phyloP scores from a whole-genome alignment of 495 filamentous ascomycete genomes.

The Penicillium daleae region DNA sequence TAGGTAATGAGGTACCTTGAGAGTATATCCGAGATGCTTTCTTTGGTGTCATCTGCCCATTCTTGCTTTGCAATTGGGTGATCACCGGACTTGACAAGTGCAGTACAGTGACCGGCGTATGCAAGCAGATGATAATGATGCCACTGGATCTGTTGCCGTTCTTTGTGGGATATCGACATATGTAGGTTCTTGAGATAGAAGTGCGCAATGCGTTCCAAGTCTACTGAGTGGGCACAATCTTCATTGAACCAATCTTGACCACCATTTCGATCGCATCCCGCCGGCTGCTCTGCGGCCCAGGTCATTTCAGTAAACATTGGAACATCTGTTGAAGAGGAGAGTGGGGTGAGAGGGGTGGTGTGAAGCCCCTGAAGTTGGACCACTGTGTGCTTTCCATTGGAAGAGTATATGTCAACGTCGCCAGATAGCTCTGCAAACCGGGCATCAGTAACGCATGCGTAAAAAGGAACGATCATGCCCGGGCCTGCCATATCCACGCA shows the following conservation, averaged over 20 bases:
- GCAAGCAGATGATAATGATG: conserved; percentile 22
- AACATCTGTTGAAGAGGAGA: conserved; percentile 24
- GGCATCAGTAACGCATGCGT: conserved; percentile 18
- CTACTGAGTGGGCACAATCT: conserved; percentile 1
- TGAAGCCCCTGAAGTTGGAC: conserved; percentile 34
- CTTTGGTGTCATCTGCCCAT: conserved; percentile 41
- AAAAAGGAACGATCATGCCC: conserved; percentile 22
- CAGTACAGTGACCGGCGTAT: conserved; percentile 19
- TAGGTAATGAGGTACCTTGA: conserved; percentile 18
- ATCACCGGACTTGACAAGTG: conserved; percentile 14
- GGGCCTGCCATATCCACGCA: conserved; percentile 14
- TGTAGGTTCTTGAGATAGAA: conserved; percentile 27
- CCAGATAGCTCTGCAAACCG: conserved; percentile 29
- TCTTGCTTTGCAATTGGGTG: conserved; percentile 26
- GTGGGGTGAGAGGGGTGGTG: conserved; percentile 28
- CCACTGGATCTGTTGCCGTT: conserved; percentile 1
- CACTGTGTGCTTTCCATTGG: conserved; percentile 19
- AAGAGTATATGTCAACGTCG: conserved; percentile 31
- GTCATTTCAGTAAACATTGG: conserved; percentile 29
- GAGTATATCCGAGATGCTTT: conserved; percentile 38
- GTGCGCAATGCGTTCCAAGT: conserved; percentile 26
- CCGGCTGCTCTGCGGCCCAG: conserved; percentile 25
- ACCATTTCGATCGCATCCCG: background rate
- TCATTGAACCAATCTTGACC: background rate
- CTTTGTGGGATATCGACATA: background rate